These are phyloP conservation scores for Phialocephala subalpina DNA, from an alignment of 2,329 filamentous ascomycete species.

Conservation along the genomic window DNA sequence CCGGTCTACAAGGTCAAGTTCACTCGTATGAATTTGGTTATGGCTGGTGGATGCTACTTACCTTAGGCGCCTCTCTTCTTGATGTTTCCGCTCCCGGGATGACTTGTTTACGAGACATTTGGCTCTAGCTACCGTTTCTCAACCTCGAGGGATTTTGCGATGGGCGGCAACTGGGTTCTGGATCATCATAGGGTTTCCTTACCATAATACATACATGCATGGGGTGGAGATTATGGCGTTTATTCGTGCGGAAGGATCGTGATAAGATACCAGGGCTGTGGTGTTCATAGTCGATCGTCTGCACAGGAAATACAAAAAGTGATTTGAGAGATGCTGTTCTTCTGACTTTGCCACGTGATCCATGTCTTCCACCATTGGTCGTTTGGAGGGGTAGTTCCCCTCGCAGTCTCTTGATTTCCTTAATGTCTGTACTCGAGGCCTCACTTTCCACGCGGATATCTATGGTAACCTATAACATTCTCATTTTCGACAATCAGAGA, in stretches of 20 bases:
- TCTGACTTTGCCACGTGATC: background rate
- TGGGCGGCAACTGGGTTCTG: background rate
- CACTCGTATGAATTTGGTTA: conserved; percentile 92
- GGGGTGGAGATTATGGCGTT: conserved; percentile 5
- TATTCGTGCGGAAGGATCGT: background rate
- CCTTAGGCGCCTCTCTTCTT: conserved; percentile 7
- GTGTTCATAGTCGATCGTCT: conserved; percentile 14
- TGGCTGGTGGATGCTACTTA: conserved; percentile 77
- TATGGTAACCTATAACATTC: too few species aligned
- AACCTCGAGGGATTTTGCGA: background rate
- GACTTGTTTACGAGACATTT: background rate
- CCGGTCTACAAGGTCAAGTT: conserved; percentile 94
- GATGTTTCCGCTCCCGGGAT: background rate
- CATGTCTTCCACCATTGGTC: too few species aligned
- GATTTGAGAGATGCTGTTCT: background rate
- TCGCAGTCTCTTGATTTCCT: too few species aligned
- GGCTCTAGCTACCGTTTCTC: too few species aligned
- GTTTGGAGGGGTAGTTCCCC: too few species aligned
- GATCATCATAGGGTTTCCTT: background rate
- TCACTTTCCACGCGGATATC: too few species aligned
- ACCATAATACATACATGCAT: background rate
- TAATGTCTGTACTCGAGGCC: too few species aligned
- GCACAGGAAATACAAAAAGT: conserved; percentile 15
- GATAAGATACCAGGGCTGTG: conserved; percentile 10
- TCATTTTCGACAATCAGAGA: too few species aligned